phyloP scores from a whole-genome alignment of 331 rosid species.

The Malus hybrid region DNA sequence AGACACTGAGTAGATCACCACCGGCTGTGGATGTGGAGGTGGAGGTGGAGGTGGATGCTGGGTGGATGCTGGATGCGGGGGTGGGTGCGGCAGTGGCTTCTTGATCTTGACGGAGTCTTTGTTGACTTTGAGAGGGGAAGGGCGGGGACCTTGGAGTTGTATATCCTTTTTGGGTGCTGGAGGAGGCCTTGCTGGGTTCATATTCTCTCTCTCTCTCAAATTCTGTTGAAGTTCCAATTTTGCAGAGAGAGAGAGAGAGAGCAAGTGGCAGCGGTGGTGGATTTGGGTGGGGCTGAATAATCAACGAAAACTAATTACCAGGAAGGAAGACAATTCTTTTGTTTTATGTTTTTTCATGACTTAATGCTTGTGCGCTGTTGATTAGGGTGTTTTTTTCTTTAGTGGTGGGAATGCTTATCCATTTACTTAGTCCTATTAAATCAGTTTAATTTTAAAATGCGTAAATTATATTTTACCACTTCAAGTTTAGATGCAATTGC shows the following conservation, averaged over 20 bases:
- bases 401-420: no score
- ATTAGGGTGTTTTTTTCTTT: no score
- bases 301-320: no score
- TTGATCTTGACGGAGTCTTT: constrained; percentile 69
- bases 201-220: neutral
- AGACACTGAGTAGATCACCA: constrained; percentile 78
- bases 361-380: no score
- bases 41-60: neutral
- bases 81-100: constrained; percentile 66
- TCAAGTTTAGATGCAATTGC: no score
- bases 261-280: neutral
- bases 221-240: neutral
- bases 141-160: constrained; percentile 83
- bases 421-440: no score
- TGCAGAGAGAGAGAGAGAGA: neutral
- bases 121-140: constrained; percentile 64
- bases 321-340: no score
- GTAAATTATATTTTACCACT: no score
- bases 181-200: neutral
- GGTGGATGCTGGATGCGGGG: constrained; percentile 12
- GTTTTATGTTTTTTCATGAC: no score
- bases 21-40: constrained; percentile 25
- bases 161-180: constrained; percentile 39
- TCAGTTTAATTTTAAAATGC: no score
- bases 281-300: no score